A percentile compares a stretch with the other conserved stretches of the same genome.
These are phyloP conservation scores for Lactarius trivialis DNA, from an alignment of 768 basidiomycete genomes.

Conservation along the genomic window DNA sequence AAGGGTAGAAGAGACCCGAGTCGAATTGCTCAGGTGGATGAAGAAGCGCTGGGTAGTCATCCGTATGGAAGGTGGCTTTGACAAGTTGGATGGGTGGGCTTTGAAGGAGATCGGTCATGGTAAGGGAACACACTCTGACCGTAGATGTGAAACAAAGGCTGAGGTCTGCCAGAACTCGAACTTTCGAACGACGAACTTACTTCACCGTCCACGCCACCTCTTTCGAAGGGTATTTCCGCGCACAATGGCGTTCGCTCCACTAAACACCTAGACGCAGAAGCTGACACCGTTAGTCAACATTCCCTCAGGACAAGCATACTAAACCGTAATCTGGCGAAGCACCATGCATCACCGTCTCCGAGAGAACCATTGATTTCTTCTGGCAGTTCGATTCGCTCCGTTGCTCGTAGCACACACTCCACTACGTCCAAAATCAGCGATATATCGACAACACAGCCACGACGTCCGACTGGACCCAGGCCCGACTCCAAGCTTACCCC, in stretches of 20 bases:
- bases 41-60: slow-evolving; percentile 72
- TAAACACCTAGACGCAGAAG: slow-evolving; percentile 30
- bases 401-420: slow-evolving; percentile 38
- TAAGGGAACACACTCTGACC: slow-evolving; percentile 33
- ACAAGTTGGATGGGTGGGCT: slow-evolving; percentile 77
- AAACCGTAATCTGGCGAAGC: slow-evolving; percentile 29
- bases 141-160: not conserved
- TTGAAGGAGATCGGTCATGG: slow-evolving; percentile 82
- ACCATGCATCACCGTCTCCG: slow-evolving; percentile 27
- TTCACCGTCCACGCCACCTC: slow-evolving; percentile 33
- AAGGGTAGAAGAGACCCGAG: slow-evolving; percentile 64
- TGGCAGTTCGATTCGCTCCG: slow-evolving; percentile 40
- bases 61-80: slow-evolving; percentile 74
- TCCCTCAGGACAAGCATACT: slow-evolving; percentile 42
- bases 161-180: slow-evolving; percentile 57
- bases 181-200: slow-evolving; percentile 66
- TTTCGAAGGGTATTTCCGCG: slow-evolving; percentile 20
- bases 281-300: slow-evolving; percentile 39
- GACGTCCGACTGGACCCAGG: slow-evolving; percentile 26
- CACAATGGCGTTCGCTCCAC: slow-evolving; percentile 24
- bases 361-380: slow-evolving; percentile 29
- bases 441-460: slow-evolving; percentile 23
- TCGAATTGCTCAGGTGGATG: slow-evolving; percentile 67
- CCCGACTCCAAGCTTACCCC: slow-evolving; percentile 75
- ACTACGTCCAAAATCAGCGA: slow-evolving; percentile 30